Base-by-base conservation (phyloP, 352 stramenopile genomes). In the Nothophytophthora sp. region DNA sequence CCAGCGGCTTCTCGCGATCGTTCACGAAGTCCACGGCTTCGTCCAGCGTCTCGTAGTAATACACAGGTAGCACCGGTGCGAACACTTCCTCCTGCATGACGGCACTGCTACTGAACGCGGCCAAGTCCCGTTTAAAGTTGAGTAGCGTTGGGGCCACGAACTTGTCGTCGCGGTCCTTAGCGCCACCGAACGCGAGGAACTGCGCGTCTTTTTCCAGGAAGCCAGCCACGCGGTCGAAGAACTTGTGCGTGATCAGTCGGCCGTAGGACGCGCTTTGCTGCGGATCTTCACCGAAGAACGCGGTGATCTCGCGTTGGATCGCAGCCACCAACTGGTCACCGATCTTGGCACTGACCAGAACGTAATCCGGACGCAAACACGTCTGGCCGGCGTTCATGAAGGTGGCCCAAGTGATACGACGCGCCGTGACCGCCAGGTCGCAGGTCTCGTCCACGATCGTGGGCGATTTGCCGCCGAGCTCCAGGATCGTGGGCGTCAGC, bases 71-170 rank as follows among this genome's bases (percentile, higher is more conserved):
- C 25, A 99, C 55, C 11, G 96, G 96, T 3, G 96, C 95, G 69
- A 99, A 99, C 25, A 99, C 92, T 69, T 99, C 96, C 45, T 99
- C 87, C 19, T 81, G 63, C 81, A 98, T 96, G 20, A 76, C 66
- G 2, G 79, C 70, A 44, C 76, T 91, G 10, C 20, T 53, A 0
- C 76, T 44, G 37, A 88, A 90, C 9, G 67, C 72, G 1, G 48
- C 50, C 5, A 72, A 49, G 35, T 90, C 73, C 28, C 60, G 67
- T 63, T 95, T 88, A 40, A 96, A 85, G 55, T 96, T 83, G 43
- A 99, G 58, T 25, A 98, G 73, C 35, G 93, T 98, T 11, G 91
- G 90, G 0, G 70, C 76, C 23, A 98, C 63, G 76, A 79, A 98
- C 36, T 68, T 68, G 5, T 94, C 83, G 5, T 75, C 69, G 20